phyloP scores from a whole-genome alignment of 306 rosid genomes.

The Canavalia gladiata region DNA sequence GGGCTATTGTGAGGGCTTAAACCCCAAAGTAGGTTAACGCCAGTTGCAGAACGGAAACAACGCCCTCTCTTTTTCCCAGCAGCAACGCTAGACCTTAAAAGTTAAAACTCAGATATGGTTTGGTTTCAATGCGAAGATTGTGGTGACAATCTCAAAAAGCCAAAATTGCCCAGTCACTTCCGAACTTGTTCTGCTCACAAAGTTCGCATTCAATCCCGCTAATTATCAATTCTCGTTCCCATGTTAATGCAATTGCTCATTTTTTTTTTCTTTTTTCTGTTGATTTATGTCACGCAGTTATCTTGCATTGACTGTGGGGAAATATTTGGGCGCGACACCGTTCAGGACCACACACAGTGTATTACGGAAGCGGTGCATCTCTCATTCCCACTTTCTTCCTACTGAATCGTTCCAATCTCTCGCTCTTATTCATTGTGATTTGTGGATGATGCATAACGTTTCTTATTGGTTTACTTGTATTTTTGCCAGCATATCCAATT shows the following conservation, averaged over 20 bases:
- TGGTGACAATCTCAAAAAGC: conserved; percentile 91
- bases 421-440: not conserved
- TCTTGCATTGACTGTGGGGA: conserved; percentile 95
- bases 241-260: not conserved
- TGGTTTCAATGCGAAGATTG: conserved; percentile 99
- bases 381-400: conserved; percentile 36
- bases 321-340: conserved; percentile 77
- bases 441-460: not conserved
- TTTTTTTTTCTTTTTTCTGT: not conserved
- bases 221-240: not conserved
- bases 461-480: not conserved
- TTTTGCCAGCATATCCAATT: conserved; percentile 8
- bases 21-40: conserved; percentile 33
- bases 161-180: conserved; percentile 78
- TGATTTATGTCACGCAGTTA: conserved; percentile 59
- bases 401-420: not conserved
- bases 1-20: not conserved
- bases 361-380: conserved; percentile 83
- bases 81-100: not conserved
- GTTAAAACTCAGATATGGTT: conserved; percentile 60
- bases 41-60: conserved; percentile 3
- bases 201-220: conserved; percentile 50
- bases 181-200: conserved; percentile 77
- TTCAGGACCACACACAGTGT: conserved; percentile 85
- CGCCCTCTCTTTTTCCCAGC: not conserved